These are phyloP conservation scores for Penstemon barbatus DNA, from an alignment of 257 asterid genomes.

Conservation along the genomic window DNA sequence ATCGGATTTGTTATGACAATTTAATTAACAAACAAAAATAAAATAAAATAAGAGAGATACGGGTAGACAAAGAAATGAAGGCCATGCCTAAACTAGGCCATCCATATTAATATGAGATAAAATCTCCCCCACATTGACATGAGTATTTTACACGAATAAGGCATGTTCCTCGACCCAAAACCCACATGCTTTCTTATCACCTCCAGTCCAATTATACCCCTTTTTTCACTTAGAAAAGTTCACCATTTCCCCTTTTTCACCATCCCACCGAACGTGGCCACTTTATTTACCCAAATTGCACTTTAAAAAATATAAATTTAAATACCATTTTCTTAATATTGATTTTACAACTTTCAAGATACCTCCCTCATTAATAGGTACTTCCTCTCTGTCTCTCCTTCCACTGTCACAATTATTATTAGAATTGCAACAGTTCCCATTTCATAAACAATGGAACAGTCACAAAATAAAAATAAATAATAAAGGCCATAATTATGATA, in stretches of 20 bases:
- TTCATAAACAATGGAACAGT: slow-evolving; percentile 28
- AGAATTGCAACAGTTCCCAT: slow-evolving; percentile 24
- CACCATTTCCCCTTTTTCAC: background rate
- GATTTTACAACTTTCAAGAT: slow-evolving; percentile 25
- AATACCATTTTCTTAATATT: slow-evolving; percentile 22
- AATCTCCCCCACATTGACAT: slow-evolving; percentile 33
- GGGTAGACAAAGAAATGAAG: slow-evolving; percentile 18
- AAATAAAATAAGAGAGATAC: background rate
- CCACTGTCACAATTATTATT: slow-evolving; percentile 15
- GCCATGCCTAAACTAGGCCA: slow-evolving; percentile 39
- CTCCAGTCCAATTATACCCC: slow-evolving; percentile 17
- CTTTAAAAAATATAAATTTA: slow-evolving; percentile 39
- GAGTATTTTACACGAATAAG: slow-evolving; percentile 49
- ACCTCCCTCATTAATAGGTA: slow-evolving; percentile 25
- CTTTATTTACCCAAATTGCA: slow-evolving; percentile 22
- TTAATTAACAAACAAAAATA: background rate
- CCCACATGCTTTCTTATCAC: slow-evolving; percentile 64
- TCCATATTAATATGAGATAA: slow-evolving; percentile 31
- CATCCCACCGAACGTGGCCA: slow-evolving; percentile 20
- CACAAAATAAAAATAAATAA: slow-evolving; percentile 16
- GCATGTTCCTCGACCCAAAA: slow-evolving; percentile 50
- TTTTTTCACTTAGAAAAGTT: background rate
- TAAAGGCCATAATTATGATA: slow-evolving; percentile 31
- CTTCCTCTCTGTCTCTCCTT: slow-evolving; percentile 53
- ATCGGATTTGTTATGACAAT: no score